phyloP scores from a whole-genome alignment of 73 alveolate species.

The Uronychia setigera region DNA sequence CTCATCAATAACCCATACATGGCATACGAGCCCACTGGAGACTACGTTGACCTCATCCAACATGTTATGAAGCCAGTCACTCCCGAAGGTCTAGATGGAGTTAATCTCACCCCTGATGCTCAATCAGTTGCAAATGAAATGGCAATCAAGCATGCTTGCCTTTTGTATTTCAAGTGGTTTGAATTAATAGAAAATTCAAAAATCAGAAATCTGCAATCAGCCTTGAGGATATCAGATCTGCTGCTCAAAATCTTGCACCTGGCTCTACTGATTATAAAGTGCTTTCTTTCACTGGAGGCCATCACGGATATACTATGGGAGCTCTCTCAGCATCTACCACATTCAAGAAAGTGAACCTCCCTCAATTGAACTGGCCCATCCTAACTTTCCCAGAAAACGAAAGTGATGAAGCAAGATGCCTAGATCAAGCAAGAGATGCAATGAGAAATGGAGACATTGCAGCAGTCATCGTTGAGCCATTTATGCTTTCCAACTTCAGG shows the following conservation, averaged over 20 bases:
- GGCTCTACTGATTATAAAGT: constrained; percentile 22
- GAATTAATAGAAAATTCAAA: constrained; percentile 7
- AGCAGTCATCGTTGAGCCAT: constrained; percentile 50
- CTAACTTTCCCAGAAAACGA: constrained; percentile 42
- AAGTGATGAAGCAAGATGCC: constrained; percentile 18
- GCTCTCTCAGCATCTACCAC: constrained; percentile 20
- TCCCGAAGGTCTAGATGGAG: constrained; percentile 44
- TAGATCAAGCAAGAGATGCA: constrained; percentile 16
- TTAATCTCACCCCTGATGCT: constrained; percentile 33
- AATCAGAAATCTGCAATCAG: background rate
- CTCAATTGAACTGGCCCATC: constrained; percentile 27
- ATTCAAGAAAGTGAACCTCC: constrained; percentile 28
- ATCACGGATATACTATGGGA: constrained; percentile 63
- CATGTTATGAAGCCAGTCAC: constrained; percentile 50
- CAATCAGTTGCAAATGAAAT: constrained; percentile 51
- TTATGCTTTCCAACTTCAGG: constrained; percentile 9
- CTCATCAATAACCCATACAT: constrained; percentile 29
- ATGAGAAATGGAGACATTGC: constrained; percentile 26
- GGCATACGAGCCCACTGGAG: constrained; percentile 44
- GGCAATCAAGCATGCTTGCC: constrained; percentile 46
- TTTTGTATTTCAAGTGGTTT: constrained; percentile 28
- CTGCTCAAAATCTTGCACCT: background rate
- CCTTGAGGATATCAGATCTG: background rate
- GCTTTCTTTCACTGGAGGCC: constrained; percentile 44
- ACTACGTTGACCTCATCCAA: constrained; percentile 49